Base-by-base conservation (phyloP, 1,284 basidiomycete genomes). In the Leucoagaricus sp. region DNA sequence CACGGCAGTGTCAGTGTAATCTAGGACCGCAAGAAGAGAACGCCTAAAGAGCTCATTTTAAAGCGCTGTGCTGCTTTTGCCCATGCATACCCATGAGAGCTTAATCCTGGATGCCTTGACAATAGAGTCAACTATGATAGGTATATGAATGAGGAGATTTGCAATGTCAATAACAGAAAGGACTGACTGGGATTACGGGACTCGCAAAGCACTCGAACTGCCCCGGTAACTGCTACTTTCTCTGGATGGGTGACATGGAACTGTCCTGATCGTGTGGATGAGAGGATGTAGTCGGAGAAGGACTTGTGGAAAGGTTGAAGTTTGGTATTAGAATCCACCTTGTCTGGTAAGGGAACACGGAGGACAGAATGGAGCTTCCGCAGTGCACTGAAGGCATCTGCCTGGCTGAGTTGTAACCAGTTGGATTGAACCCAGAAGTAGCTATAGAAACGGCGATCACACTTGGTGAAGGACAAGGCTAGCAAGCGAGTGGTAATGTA, bases 341-440 rank as follows among this genome's bases (percentile, higher is more conserved):
- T n/a, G n/a, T 44, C 38, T 6, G 50, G 26, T 8, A 23, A 17
- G 7, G 38, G 50, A n/a, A 40, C 19, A 19, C 25, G 6, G 2
- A 52, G n/a, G 25, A 52, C 40, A 19, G 50, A 52, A 31, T 44
- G 40, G 26, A 52, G 50, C 15, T 40, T 52, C 12, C 29, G 50
- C 8, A 52, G 38, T 33, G 50, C 50, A 13, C 50, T 21, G 44
- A 33, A 25, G 7, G 40, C 50, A 31, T 33, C 41, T 21, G 15
- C 41, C n/a, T 52, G 50, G 17, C 10, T 52, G n/a, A 52, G 40
- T 13, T 19, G 17, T 4, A 52, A 7, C 40, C 23, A 33, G 15
- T 52, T 52, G 15, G 40, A 52, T 8, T 21, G 17, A 9, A 42
- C 3, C 25, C n/a, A 6, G 25, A 52, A 52, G 12, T n/a, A n/a